phyloP scores from a whole-genome alignment of 2,329 filamentous ascomycete genomes.

The Arthrobotrys entomopaga region DNA sequence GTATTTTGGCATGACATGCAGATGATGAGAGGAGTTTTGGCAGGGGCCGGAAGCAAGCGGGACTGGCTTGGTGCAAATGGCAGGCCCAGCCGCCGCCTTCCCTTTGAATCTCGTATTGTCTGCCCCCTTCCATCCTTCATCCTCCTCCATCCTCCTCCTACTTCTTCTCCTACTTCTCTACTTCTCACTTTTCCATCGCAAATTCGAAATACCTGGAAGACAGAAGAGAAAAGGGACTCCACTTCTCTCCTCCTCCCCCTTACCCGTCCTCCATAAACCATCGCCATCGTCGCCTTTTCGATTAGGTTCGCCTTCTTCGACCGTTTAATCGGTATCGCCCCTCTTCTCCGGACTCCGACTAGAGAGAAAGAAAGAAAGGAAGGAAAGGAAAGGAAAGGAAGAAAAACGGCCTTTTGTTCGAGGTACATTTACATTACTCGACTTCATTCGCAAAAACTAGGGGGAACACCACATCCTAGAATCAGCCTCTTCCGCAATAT shows the following conservation, averaged over 20 bases:
- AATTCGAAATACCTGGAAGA: not conserved
- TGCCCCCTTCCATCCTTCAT: conserved; percentile 7
- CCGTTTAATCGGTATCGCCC: not conserved
- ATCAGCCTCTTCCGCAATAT: conserved; percentile 17
- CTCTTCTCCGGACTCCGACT: not conserved
- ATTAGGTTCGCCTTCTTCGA: not conserved
- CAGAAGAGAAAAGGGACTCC: no score
- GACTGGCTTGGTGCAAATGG: conserved; percentile 20
- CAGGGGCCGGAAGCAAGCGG: conserved; percentile 55
- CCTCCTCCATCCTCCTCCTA: not conserved
- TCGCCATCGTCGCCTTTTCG: not conserved
- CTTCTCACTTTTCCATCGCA: conserved; percentile 5
- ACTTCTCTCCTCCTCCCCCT: not conserved
- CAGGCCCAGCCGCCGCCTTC: conserved; percentile 12
- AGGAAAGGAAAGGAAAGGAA: conserved; percentile 1
- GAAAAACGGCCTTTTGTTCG: not conserved
- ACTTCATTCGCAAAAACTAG: not conserved
- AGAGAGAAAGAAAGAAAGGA: not conserved
- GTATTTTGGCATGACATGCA: no score
- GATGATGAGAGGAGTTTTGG: not conserved
- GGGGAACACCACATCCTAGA: not conserved
- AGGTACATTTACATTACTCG: not conserved
- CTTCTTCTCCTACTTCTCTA: conserved; percentile 2
- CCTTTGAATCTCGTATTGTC: conserved; percentile 8
- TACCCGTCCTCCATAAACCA: not conserved